Conservation (phyloP, 75 land plant species). For the Pseudotsuga menziesii region DNA sequence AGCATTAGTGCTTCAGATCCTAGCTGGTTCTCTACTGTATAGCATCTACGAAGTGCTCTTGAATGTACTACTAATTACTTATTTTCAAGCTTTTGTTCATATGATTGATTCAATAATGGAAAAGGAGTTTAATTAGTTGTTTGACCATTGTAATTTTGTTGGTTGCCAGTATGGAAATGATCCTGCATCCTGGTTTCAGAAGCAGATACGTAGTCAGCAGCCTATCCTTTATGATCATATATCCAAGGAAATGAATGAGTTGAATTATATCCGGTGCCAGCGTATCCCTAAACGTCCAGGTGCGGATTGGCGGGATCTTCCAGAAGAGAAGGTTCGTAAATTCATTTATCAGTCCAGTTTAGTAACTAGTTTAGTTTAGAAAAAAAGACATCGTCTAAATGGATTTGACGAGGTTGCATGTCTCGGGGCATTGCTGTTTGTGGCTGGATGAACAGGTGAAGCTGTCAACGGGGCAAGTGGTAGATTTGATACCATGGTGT, state of each 20-base stretch:
- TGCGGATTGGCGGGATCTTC: slow-evolving; percentile 97
- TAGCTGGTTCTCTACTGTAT: too few species aligned
- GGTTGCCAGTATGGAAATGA: slow-evolving; percentile 64
- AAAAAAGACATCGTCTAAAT: neutral
- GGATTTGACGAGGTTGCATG: neutral
- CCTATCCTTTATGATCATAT: slow-evolving; percentile 67
- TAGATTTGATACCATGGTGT: slow-evolving; percentile 97
- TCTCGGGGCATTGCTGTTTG: neutral
- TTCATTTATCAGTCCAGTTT: neutral
- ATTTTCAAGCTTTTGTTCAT: neutral
- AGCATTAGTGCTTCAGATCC: too few species aligned
- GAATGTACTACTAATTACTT: neutral
- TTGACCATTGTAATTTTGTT: neutral
- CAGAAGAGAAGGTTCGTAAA: slow-evolving; percentile 77
- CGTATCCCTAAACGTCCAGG: slow-evolving; percentile 89
- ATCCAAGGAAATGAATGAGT: slow-evolving; percentile 97
- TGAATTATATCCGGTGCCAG: slow-evolving; percentile 85
- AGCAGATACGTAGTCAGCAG: slow-evolving; percentile 64
- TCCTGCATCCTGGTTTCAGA: slow-evolving; percentile 90
- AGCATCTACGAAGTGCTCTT: too few species aligned
- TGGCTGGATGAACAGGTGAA: slow-evolving; percentile 46
- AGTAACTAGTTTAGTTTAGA: neutral
- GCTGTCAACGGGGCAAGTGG: slow-evolving; percentile 80
- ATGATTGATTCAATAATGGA: neutral
- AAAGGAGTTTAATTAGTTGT: neutral